Evolutionary conservation across 2,329 filamentous ascomycete genomes (phyloP).

Genomic region (Xylaria sp.): DNA sequence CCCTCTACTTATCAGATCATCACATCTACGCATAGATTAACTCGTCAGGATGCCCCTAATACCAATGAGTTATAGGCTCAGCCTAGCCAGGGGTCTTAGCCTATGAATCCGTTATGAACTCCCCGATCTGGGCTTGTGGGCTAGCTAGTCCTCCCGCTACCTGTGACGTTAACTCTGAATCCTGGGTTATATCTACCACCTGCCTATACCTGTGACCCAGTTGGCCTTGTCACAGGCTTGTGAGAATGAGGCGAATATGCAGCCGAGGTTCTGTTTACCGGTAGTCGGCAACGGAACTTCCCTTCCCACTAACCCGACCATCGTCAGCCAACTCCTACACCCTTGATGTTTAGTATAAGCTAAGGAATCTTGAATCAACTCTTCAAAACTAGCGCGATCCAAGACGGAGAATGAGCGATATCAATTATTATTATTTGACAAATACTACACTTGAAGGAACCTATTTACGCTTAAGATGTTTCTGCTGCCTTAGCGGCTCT

Average conservation of each 20-base stretch:
- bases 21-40: background rate
- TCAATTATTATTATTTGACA: background rate
- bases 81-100: background rate
- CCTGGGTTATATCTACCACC: background rate
- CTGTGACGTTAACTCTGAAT: background rate
- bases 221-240: background rate
- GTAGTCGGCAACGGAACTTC: background rate
- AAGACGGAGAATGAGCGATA: background rate
- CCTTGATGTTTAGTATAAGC: background rate
- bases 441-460: constrained; percentile 5
- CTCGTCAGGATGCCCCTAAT: background rate
- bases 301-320: background rate
- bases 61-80: background rate
- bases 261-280: no score
- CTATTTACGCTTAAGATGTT: constrained; percentile 14
- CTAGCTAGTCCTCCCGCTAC: background rate
- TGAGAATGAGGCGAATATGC: background rate
- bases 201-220: background rate
- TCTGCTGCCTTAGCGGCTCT: background rate
- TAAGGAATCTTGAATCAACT: background rate
- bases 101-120: background rate
- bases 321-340: background rate
- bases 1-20: no score
- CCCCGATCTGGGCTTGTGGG: background rate
- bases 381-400: background rate